Percentiles rank a stretch among this genome's conserved stretches.
Conservation (phyloP, 2,329 filamentous ascomycete species). For the Fusarium mundagurra region DNA sequence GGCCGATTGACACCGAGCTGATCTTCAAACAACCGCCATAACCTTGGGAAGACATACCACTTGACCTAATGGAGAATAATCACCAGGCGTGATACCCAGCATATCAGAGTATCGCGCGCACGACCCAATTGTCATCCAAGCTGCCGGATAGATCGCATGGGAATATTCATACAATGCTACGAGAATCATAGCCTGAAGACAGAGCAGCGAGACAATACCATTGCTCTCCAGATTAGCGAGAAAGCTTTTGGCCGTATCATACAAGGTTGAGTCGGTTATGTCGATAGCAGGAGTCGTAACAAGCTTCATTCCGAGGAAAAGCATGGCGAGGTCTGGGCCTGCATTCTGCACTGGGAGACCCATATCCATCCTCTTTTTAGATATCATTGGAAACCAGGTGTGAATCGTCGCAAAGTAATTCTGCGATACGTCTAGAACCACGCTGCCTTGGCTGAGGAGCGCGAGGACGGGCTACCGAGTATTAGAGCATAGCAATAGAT, state of each 20-base stretch:
- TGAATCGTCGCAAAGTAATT: not conserved
- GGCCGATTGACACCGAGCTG: accelerated
- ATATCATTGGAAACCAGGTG: not conserved
- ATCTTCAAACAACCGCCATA: accelerated
- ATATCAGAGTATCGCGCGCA: not conserved
- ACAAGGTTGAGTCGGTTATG: not conserved
- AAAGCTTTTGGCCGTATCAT: not conserved
- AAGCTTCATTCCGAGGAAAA: not conserved
- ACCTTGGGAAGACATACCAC: not conserved
- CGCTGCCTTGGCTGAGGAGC: not conserved
- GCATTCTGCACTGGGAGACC: not conserved
- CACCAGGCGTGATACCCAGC: not conserved
- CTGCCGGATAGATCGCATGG: not conserved
- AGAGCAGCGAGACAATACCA: accelerated
- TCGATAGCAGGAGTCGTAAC: not conserved
- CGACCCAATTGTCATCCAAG: not conserved
- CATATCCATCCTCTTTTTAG: not conserved
- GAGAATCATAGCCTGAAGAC: not conserved
- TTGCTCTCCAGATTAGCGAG: not conserved
- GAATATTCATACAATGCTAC: not conserved
- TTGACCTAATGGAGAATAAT: not conserved
- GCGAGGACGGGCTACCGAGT: not conserved
- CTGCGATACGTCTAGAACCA: not conserved
- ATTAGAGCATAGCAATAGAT: not conserved
- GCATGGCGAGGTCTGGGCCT: not conserved